Base-by-base conservation (phyloP, 495 filamentous ascomycete species). In the Evernia prunastri region DNA sequence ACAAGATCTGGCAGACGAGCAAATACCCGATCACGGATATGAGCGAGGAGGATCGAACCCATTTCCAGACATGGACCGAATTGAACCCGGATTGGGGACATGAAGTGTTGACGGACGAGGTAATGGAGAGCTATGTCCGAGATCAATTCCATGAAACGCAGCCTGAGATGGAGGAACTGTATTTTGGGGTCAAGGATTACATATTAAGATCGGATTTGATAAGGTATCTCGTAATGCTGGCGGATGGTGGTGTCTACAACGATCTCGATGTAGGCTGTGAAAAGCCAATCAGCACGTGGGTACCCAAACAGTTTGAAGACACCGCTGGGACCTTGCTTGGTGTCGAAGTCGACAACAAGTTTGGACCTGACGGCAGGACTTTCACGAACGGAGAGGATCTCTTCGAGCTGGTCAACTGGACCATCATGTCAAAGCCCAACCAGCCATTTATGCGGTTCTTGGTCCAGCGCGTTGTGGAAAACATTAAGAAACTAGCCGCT, bases 191-290 rank as follows among this genome's bases (percentile, higher is more conserved):
- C 37, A 67, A 72, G 29, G 77, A 81, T 42, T 73, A 77, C 0
- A 80, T 81, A 61, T 67, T 81, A 39, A 81, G 81, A 61, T 81
- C 82, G 11, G 84, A 86, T 68, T 74, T 86, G 20, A 75, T 86
- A 37, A 81, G 83, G 13, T 85, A 86, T 65, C 71, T 86, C 63
- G 70, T 85, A 40, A 73, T 87, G 64, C 80, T 82, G 39, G 77
- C 78, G 57, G 79, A 87, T 66, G 84, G 83, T 29, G 83, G 83
- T 1, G 53, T 83, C 12, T 87, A 81, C 69, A 80, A 79, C 66
- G 83, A 86, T 66, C 78, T 86, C 33, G 84, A 86, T 70, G 80
- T 82, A 54, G 79, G 80, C 43, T 82, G 79, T 56, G 75, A 83
- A 42, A 77, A 75, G 68, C 72, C 76, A 5, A 68, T 83, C 43